phyloP scores from a whole-genome alignment of 805 yeast species.

The Yarrowia sp. region DNA sequence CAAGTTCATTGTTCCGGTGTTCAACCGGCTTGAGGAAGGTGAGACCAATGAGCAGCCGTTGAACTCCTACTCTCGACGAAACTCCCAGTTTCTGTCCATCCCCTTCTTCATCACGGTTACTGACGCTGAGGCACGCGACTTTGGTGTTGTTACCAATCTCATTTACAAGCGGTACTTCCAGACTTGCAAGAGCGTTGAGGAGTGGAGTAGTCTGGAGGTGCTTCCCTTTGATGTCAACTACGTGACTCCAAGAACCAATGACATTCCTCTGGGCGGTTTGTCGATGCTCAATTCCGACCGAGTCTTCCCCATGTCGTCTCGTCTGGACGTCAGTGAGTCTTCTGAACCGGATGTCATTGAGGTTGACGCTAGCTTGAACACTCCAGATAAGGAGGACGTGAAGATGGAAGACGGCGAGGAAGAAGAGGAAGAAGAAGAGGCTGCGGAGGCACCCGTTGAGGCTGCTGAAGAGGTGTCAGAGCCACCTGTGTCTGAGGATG shows the following conservation, averaged over 20 bases:
- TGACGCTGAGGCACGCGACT: conserved; percentile 61
- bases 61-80: conserved; percentile 1
- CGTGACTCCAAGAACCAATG: conserved; percentile 22
- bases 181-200: conserved; percentile 5
- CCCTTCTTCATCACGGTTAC: conserved; percentile 75
- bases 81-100: conserved; percentile 61
- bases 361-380: conserved; percentile 9
- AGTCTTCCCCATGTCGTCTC: conserved; percentile 24
- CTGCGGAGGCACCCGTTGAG: neutral
- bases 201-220: neutral
- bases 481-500: neutral
- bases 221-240: conserved; percentile 6
- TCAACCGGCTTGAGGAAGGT: conserved; percentile 37
- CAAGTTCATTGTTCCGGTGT: conserved; percentile 44
- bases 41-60: conserved; percentile 3
- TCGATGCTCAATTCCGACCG: conserved; percentile 17
- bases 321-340: conserved; percentile 23
- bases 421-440: neutral
- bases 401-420: conserved; percentile 17
- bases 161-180: conserved; percentile 46
- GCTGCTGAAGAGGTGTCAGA: neutral
- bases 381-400: conserved; percentile 30
- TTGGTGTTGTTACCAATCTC: conserved; percentile 64
- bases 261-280: conserved; percentile 20
- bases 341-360: conserved; percentile 23